Conservation (phyloP, 331 rosid species). For the Rosa hybrid region DNA sequence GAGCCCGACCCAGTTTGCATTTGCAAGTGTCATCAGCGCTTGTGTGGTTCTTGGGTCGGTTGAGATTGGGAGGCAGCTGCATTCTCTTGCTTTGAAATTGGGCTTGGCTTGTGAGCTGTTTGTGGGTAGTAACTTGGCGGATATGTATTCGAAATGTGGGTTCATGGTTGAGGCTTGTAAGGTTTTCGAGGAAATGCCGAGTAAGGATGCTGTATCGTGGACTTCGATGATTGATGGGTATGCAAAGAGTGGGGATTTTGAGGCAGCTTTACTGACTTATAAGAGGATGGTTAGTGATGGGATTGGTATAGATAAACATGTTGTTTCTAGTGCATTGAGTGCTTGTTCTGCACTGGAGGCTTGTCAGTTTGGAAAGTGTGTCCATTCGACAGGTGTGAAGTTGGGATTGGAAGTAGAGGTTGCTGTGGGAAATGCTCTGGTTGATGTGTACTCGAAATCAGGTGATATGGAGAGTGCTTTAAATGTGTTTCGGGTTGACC, state of each 20-base stretch:
- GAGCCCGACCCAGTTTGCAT: no score
- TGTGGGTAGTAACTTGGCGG: conserved; percentile 40
- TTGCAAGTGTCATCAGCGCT: no score
- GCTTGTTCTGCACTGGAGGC: conserved; percentile 26
- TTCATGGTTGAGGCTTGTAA: conserved; percentile 31
- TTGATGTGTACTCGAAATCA: conserved; percentile 34
- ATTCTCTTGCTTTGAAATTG: conserved; percentile 33
- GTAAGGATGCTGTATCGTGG: conserved; percentile 38
- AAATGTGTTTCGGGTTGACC: conserved; percentile 15
- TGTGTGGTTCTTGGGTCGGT: conserved; percentile 27
- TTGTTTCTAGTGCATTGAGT: conserved; percentile 32
- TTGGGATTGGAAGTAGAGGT: conserved; percentile 30
- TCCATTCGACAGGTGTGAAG: conserved; percentile 34
- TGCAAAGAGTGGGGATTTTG: conserved; percentile 36
- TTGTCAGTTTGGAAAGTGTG: conserved; percentile 24
- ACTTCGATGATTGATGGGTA: conserved; percentile 41
- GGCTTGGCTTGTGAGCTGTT: conserved; percentile 23
- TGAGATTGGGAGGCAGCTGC: conserved; percentile 33
- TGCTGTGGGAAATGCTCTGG: conserved; percentile 29
- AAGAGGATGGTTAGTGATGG: conserved; percentile 29
- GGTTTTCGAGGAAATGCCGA: conserved; percentile 36
- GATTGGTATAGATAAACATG: conserved; percentile 27
- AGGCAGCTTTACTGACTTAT: conserved; percentile 27
- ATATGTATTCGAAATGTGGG: conserved; percentile 39
- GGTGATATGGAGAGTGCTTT: conserved; percentile 38